Base-by-base conservation (phyloP, 768 basidiomycete species). In the Boletales sp. region DNA sequence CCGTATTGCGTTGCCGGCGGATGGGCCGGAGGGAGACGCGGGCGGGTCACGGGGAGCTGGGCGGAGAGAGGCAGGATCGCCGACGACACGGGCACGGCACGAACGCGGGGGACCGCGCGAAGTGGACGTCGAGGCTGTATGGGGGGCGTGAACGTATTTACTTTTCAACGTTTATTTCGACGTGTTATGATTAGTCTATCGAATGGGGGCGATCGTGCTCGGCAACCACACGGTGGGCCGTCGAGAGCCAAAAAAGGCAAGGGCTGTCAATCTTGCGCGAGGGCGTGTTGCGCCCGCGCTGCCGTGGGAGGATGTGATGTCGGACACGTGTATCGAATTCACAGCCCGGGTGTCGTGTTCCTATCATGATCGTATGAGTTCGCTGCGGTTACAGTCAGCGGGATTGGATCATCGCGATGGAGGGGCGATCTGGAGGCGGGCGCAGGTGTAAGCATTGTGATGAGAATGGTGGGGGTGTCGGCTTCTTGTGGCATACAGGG, bases 1-100 rank as follows among this genome's bases (percentile, higher is more conserved):
- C 8, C 59, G 56, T 3, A 76, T 81, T 31, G 67, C 71, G 34
- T 68, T 82, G 13, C 74, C 78, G 1, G 46, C 67, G 2, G 78
- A 77, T 48, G 71, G 21, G 21, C 21, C 2, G 2, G 21, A 21
- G 21, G 2, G 21, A 4, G 21, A 21, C 21, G 21, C 21, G 4
- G 21, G 21, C 2, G 21, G 21, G 21, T 21, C 21, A 21, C 21
- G 21, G 4, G 21, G 21, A 72, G 17, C 58, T 57, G 41, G 50
- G 38, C 42, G 43, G 34, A 36, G 60, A 7, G 68, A 31, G 8
- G 10, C 21, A 5, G 9, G 2, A 1, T 17, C 46, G 11, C 41
- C 49, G 4, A 18, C 33, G 15, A 28, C 37, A 6, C 49, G 21
- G 21, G 21, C 21, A 21, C 21, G 21, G 21, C 21, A 21, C 21